phyloP scores from a whole-genome alignment of 345 rosid species.

The Aquilaria malaccensis region DNA sequence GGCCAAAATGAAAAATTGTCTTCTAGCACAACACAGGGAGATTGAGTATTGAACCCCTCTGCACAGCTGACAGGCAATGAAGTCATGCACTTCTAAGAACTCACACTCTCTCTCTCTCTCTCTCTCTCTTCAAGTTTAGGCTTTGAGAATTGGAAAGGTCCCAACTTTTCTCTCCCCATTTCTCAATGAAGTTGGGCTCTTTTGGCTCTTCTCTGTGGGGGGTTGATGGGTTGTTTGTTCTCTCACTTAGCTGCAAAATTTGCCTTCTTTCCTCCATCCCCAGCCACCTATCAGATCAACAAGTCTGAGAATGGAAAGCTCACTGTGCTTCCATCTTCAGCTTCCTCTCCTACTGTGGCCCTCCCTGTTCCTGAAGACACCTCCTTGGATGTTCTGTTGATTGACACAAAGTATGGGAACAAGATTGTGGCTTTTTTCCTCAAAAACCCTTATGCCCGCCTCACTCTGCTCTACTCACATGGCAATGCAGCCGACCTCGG shows the following conservation, averaged over 20 bases:
- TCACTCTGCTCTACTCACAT: conserved; percentile 91
- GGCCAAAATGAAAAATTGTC: conserved; percentile 18
- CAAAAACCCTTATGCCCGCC: conserved; percentile 80
- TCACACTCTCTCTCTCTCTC: conserved; percentile 6
- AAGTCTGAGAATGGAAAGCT: conserved; percentile 59
- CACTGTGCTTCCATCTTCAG: conserved; percentile 48
- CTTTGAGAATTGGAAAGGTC: conserved; percentile 2
- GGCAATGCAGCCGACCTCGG: conserved; percentile 99
- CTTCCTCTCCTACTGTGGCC: conserved; percentile 35
- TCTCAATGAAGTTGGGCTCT: conserved; percentile 29
- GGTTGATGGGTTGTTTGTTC: conserved; percentile 76
- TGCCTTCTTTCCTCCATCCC: conserved; percentile 97
- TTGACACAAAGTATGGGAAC: conserved; percentile 72
- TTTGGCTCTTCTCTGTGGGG: conserved; percentile 11
- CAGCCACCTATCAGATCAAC: conserved; percentile 83
- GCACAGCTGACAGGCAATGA: conserved; percentile 25
- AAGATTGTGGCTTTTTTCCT: conserved; percentile 85
- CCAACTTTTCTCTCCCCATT: background rate
- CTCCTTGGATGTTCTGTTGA: conserved; percentile 63
- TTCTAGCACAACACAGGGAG: conserved; percentile 8
- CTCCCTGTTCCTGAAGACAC: conserved; percentile 60
- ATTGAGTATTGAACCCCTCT: conserved; percentile 11
- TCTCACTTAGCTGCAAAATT: conserved; percentile 95
- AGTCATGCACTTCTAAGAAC: conserved; percentile 24
- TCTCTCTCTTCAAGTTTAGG: conserved; percentile 1